Conservation (phyloP, 345 rosid species). For the Ceriops tagal region DNA sequence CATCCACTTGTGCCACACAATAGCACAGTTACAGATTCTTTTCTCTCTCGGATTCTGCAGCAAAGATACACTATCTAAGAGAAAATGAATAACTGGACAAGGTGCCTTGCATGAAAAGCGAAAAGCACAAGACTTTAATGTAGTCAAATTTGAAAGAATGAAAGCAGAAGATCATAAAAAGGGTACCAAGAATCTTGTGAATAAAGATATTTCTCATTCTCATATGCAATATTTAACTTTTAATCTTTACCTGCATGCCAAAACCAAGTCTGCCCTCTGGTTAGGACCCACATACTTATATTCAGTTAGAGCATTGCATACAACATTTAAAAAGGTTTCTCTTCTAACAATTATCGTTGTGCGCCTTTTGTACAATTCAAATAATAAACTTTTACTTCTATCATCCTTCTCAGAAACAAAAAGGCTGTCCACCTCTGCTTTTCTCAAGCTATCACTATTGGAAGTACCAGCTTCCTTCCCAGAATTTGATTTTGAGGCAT, state of each 20-base stretch:
- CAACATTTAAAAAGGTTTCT: conserved; percentile 68
- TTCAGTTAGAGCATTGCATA: conserved; percentile 74
- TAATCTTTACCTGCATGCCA: conserved; percentile 88
- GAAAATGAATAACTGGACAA: too few relatives aligned
- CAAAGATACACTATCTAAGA: conserved; percentile 3
- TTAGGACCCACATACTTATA: conserved; percentile 93
- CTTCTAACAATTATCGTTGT: conserved; percentile 73
- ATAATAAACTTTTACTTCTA: conserved; percentile 46
- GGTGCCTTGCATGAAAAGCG: too few relatives aligned
- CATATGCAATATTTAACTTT: neutral
- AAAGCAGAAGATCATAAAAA: neutral
- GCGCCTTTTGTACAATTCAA: conserved; percentile 87
- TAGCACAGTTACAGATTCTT: conserved; percentile 92
- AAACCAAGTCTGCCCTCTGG: conserved; percentile 89
- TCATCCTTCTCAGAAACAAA: conserved; percentile 30
- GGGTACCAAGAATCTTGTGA: neutral
- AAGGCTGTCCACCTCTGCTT: conserved; percentile 25
- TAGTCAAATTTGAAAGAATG: too few relatives aligned
- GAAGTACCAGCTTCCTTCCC: conserved; percentile 34
- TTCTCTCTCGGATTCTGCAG: conserved; percentile 94
- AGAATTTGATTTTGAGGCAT: conserved; percentile 31
- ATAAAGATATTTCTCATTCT: conserved; percentile 9
- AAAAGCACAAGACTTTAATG: too few relatives aligned
- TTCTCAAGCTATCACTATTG: conserved; percentile 18
- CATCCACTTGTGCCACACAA: conserved; percentile 99